Percentiles rank a stretch among this genome's conserved stretches.
phyloP scores from a whole-genome alignment of 345 rosid genomes.

The Salix dunnii region DNA sequence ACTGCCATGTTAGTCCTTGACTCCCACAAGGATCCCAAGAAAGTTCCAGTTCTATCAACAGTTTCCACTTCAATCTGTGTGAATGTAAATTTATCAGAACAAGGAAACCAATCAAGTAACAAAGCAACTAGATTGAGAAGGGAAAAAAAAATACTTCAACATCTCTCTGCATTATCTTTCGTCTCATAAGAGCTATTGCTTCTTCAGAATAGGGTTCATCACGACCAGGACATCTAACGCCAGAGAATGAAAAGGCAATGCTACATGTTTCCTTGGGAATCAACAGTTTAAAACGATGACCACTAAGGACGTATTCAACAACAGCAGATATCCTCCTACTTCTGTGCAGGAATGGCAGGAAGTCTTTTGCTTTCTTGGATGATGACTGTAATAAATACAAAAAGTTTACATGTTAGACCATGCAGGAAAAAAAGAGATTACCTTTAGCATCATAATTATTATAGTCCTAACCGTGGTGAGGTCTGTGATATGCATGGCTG shows the following conservation, averaged over 20 bases:
- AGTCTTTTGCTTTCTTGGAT: slow-evolving; percentile 84
- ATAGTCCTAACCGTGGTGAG: slow-evolving; percentile 53
- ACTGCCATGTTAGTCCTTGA: slow-evolving; percentile 66
- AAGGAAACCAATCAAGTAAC: slow-evolving; percentile 2
- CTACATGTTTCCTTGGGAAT: slow-evolving; percentile 94
- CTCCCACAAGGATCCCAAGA: slow-evolving; percentile 96
- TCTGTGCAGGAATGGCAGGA: slow-evolving; percentile 76
- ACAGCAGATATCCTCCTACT: slow-evolving; percentile 71
- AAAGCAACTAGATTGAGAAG: slow-evolving; percentile 5
- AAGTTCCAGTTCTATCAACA: slow-evolving; percentile 91
- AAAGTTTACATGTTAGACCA: neutral
- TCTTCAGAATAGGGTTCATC: slow-evolving; percentile 88
- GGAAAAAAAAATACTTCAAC: slow-evolving; percentile 59
- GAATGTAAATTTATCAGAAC: slow-evolving; percentile 3
- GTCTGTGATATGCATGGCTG: slow-evolving; percentile 76
- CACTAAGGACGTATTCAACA: slow-evolving; percentile 95
- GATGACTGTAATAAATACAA: slow-evolving; percentile 49
- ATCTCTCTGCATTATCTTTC: slow-evolving; percentile 93
- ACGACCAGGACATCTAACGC: slow-evolving; percentile 97
- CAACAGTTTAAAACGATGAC: slow-evolving; percentile 92
- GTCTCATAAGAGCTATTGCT: slow-evolving; percentile 89
- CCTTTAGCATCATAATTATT: neutral
- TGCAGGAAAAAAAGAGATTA: neutral
- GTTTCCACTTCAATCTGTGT: slow-evolving; percentile 87
- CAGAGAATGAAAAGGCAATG: slow-evolving; percentile 95